These are phyloP conservation scores for Tulasnella sp. DNA, from an alignment of 768 basidiomycete genomes.

Conservation along the genomic window DNA sequence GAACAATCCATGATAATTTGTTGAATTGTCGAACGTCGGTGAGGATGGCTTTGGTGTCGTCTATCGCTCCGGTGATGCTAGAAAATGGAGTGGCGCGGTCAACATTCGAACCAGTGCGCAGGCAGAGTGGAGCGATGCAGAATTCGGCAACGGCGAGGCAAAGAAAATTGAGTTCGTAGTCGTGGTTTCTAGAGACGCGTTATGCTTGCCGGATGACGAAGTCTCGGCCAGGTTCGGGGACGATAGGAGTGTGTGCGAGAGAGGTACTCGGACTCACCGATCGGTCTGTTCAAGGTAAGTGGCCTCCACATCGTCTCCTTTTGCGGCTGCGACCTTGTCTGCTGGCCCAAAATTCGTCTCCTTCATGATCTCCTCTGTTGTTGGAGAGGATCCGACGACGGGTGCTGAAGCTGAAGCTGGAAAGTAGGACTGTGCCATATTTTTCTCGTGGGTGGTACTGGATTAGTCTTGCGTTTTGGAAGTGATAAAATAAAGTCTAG, in stretches of 20 bases:
- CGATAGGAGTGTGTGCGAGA: neutral
- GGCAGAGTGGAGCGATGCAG: too few relatives aligned
- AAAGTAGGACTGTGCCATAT: slow-evolving; percentile 17
- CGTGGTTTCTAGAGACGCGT: neutral
- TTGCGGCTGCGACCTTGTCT: slow-evolving; percentile 30
- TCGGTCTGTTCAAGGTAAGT: slow-evolving; percentile 69
- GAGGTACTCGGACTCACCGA: slow-evolving; percentile 51
- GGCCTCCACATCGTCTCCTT: slow-evolving; percentile 60
- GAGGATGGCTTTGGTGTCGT: slow-evolving; percentile 60
- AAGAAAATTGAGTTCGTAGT: too few relatives aligned
- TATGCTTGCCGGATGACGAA: neutral
- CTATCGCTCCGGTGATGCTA: slow-evolving; percentile 72
- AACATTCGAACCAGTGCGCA: neutral
- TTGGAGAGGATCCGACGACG: neutral
- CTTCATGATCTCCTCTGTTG: neutral
- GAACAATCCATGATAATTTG: slow-evolving; percentile 76
- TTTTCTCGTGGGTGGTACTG: slow-evolving; percentile 1
- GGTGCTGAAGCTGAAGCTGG: neutral
- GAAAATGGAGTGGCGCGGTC: slow-evolving; percentile 3
- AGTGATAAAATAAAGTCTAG: slow-evolving; percentile 1
- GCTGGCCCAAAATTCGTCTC: slow-evolving; percentile 16
- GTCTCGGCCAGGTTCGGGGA: neutral
- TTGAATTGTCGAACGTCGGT: slow-evolving; percentile 70
- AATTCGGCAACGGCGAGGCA: neutral
- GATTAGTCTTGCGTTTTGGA: neutral